Conservation (phyloP, 2,329 filamentous ascomycete species). For the Stromatinia cepivora region DNA sequence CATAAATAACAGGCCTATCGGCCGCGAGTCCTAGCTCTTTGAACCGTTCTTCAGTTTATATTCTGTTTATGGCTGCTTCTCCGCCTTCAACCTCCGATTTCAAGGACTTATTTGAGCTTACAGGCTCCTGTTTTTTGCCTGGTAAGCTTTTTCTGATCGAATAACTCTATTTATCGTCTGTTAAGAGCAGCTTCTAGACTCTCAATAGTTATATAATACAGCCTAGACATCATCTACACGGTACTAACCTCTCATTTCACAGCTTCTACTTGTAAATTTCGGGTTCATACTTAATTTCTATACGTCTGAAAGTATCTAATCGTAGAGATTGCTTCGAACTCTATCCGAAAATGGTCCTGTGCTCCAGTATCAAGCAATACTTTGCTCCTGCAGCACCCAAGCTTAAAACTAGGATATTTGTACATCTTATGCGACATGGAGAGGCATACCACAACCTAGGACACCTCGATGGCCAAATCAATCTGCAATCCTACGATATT, state of each 20-base stretch:
- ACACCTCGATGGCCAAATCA: background rate
- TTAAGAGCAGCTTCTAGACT: background rate
- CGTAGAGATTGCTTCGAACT: no score
- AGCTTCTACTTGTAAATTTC: background rate
- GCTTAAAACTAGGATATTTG: background rate
- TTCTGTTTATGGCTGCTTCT: background rate
- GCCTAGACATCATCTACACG: background rate
- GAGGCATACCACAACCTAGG: conserved; percentile 16
- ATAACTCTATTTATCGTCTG: background rate
- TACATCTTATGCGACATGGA: conserved; percentile 17
- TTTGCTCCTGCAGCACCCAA: background rate
- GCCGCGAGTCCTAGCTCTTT: background rate
- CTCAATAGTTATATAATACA: background rate
- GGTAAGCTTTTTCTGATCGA: background rate
- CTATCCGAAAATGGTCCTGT: background rate
- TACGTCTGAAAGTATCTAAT: background rate
- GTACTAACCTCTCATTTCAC: background rate
- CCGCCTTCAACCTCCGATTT: background rate
- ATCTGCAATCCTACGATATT: background rate
- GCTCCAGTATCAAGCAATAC: background rate
- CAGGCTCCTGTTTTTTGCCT: background rate
- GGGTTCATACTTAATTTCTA: background rate
- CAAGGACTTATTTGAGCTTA: background rate
- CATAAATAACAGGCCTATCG: background rate
- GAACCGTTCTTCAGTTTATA: background rate